Percentiles rank a stretch among this genome's conserved stretches.
These are phyloP conservation scores for Trypanosoma conorhini DNA, from an alignment of 208 protist species.

Conservation along the genomic window DNA sequence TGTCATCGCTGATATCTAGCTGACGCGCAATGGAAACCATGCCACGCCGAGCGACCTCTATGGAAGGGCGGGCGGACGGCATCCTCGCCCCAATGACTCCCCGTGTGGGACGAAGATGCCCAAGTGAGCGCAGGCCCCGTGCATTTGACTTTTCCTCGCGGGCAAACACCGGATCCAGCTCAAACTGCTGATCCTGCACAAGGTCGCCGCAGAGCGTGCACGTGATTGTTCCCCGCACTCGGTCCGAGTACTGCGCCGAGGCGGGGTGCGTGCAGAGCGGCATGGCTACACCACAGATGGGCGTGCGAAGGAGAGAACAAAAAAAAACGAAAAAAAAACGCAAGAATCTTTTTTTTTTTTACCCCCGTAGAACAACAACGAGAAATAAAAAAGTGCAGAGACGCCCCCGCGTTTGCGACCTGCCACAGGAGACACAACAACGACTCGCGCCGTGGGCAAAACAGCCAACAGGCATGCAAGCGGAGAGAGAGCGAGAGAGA, in stretches of 20 bases:
- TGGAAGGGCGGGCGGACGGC: conserved; percentile 46
- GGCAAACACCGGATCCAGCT: conserved; percentile 79
- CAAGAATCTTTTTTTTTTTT: not conserved
- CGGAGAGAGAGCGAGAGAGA: too few species aligned
- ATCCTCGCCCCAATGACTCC: conserved; percentile 16
- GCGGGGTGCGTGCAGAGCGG: conserved; percentile 69
- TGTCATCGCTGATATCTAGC: conserved; percentile 76
- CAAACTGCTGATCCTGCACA: conserved; percentile 68
- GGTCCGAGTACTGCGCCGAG: conserved; percentile 68
- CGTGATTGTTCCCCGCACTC: conserved; percentile 50
- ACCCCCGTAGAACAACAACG: not conserved
- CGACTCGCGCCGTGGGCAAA: not conserved
- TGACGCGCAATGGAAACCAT: conserved; percentile 78
- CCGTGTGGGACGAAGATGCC: conserved; percentile 56
- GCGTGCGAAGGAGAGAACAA: not conserved
- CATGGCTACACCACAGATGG: conserved; percentile 28
- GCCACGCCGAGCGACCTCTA: conserved; percentile 78
- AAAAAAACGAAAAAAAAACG: not conserved
- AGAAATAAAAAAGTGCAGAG: not conserved
- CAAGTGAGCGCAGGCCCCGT: conserved; percentile 23
- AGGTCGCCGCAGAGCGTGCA: conserved; percentile 87
- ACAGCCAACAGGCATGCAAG: not conserved
- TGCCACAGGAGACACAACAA: not conserved
- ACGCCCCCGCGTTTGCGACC: not conserved
- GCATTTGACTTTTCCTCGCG: conserved; percentile 27